These are phyloP conservation scores for Astrothelium macrocarpum DNA, from an alignment of 495 filamentous ascomycete species.

Conservation along the genomic window DNA sequence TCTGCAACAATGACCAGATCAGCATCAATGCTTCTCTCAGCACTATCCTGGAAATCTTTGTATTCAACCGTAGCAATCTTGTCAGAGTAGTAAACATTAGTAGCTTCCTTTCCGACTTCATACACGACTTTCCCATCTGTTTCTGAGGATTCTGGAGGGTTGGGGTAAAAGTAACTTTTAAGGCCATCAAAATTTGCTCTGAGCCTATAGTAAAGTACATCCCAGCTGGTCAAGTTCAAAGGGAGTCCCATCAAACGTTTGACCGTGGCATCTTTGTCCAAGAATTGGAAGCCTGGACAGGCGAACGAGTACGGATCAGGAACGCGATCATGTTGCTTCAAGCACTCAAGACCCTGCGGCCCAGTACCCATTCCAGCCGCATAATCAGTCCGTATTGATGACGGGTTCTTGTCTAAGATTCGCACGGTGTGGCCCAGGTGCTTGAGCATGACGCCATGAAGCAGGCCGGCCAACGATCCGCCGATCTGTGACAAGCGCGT, in stretches of 20 bases:
- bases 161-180: constrained; percentile 35
- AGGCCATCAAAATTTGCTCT: constrained; percentile 46
- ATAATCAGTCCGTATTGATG: constrained; percentile 18
- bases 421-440: constrained; percentile 26
- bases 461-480: constrained; percentile 31
- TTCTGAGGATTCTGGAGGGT: constrained; percentile 21
- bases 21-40: constrained; percentile 27
- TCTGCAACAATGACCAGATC: constrained; percentile 47
- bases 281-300: constrained; percentile 29
- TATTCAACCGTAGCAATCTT: neutral
- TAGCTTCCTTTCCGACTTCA: constrained; percentile 37
- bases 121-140: constrained; percentile 34
- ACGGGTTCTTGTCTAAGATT: constrained; percentile 22
- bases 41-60: constrained; percentile 13
- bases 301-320: constrained; percentile 12
- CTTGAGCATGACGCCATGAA: constrained; percentile 30
- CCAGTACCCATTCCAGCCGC: constrained; percentile 23
- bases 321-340: constrained; percentile 18
- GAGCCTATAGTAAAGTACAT: constrained; percentile 42
- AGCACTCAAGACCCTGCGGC: constrained; percentile 13
- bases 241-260: constrained; percentile 28
- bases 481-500: constrained; percentile 21
- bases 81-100: constrained; percentile 31
- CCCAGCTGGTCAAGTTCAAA: constrained; percentile 44
- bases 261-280: constrained; percentile 31